These are phyloP conservation scores for Termitomyces eurrhizus DNA, from an alignment of 768 basidiomycete genomes.

Conservation along the genomic window DNA sequence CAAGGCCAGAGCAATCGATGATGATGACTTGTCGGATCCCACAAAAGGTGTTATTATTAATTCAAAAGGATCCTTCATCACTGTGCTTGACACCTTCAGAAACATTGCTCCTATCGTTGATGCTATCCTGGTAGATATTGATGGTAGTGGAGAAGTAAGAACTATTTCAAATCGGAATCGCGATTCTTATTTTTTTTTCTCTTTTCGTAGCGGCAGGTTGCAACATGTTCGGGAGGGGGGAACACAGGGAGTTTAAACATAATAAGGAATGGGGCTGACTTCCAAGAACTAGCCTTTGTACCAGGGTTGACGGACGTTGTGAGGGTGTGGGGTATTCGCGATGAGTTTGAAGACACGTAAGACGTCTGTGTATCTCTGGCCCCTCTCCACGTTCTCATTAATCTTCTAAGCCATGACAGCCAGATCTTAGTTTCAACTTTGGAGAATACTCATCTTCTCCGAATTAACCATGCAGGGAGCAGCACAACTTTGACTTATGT, in stretches of 20 bases:
- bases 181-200: neutral
- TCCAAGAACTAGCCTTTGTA: conserved; percentile 58
- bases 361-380: conserved; percentile 19
- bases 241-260: conserved; percentile 75
- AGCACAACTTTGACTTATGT: conserved; percentile 37
- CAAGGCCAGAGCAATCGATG: conserved; percentile 32
- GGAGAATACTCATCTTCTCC: conserved; percentile 49
- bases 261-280: conserved; percentile 79
- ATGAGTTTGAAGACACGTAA: conserved; percentile 45
- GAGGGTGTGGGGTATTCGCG: conserved; percentile 58
- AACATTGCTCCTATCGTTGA: conserved; percentile 86
- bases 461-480: conserved; percentile 37
- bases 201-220: conserved; percentile 58
- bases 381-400: conserved; percentile 1
- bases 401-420: conserved; percentile 30
- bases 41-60: conserved; percentile 46
- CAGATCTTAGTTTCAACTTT: conserved; percentile 61
- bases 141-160: conserved; percentile 65
- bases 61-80: conserved; percentile 52
- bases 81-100: conserved; percentile 58
- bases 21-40: conserved; percentile 24
- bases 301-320: conserved; percentile 55
- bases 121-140: conserved; percentile 69
- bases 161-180: neutral
- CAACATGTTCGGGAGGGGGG: conserved; percentile 81